A percentile compares a stretch with the other conserved stretches of the same genome.
phyloP scores from a whole-genome alignment of 805 yeast genomes.

The Candida loeiensis region DNA sequence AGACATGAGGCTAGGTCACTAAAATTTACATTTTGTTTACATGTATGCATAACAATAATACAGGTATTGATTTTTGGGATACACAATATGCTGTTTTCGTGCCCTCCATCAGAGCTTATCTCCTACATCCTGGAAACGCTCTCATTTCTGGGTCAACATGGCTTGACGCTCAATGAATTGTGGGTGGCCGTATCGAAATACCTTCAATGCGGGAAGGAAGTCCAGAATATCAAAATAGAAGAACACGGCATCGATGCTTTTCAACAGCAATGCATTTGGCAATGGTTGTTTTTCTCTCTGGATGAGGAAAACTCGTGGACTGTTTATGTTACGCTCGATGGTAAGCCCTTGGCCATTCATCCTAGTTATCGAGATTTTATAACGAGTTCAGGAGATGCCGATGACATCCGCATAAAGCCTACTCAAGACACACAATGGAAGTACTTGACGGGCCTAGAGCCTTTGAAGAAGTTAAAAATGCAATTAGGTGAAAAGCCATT shows the following conservation, averaged over 20 bases:
- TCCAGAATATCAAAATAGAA: slow-evolving; percentile 13
- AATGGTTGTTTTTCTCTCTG: slow-evolving; percentile 30
- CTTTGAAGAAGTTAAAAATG: slow-evolving; percentile 45
- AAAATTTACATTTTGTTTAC: no score
- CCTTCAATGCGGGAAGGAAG: neutral
- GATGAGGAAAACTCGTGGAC: slow-evolving; percentile 12
- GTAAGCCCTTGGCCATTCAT: slow-evolving; percentile 13
- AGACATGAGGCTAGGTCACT: no score
- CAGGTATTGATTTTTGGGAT: neutral
- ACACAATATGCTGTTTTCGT: slow-evolving; percentile 15
- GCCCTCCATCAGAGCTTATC: slow-evolving; percentile 21
- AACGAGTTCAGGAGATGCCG: slow-evolving; percentile 15
- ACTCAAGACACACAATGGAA: slow-evolving; percentile 56
- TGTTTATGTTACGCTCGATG: slow-evolving; percentile 14
- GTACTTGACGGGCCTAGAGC: slow-evolving; percentile 49
- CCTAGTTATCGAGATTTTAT: slow-evolving; percentile 20
- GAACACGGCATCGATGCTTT: slow-evolving; percentile 27
- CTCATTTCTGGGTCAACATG: slow-evolving; percentile 33
- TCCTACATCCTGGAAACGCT: slow-evolving; percentile 21
- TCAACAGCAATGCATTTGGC: slow-evolving; percentile 39
- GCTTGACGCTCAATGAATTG: slow-evolving; percentile 24
- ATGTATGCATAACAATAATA: no score
- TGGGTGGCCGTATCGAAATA: slow-evolving; percentile 22
- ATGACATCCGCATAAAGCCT: slow-evolving; percentile 29
- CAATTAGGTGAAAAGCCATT: slow-evolving; percentile 49